Base-by-base conservation (phyloP, 2,329 filamentous ascomycete genomes). In the Plectosphaerella sp. region DNA sequence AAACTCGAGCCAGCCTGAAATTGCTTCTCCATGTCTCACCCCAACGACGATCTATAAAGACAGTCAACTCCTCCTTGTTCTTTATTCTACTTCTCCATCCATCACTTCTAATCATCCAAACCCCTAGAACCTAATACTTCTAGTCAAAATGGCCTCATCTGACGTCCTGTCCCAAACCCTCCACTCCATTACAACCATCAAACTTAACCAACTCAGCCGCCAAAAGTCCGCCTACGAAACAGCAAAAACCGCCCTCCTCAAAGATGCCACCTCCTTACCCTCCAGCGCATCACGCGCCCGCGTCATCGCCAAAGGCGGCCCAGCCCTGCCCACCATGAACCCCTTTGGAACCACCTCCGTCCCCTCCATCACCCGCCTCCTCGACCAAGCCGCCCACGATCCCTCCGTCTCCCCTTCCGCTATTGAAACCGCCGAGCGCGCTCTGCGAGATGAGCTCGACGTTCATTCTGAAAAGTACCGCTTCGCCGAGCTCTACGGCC, bases 401-500 rank as follows among this genome's bases (percentile, higher is more conserved):
- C 72, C 73, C 3, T 79, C 79, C 1, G 69, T 84, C 18, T 77
- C 78, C 0, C 59, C 72, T 11, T 59, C 64, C 18, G 68, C 74
- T 18, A 55, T 85, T 7, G 57, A 61, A 2, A 70, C 72, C 43
- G 80, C 75, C 64, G 73, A 83, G 56, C 56, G 63, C 14, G 66
- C 71, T 22, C 60, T 85, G n/a, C 65, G 72, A 35, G 62, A 70
- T 24, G 72, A 75, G 35, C 57, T 85, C 5, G 62, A 70, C 14
- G 67, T 74, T n/a, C 71, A 81, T 57, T 72, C 72, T n/a, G 69
- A 74, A 47, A 80, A 77, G 53, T 76, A 82, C 57, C 71, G 79
- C 16, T 79, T 82, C 59, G 80, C 80, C 1, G 69, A 72, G 7
- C 70, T 86, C 33, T 84, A 84, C 60, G 76, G 77, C 16, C 64